Base-by-base conservation (phyloP, 2,329 filamentous ascomycete genomes). In the Cylindrodendrum hubeiense region DNA sequence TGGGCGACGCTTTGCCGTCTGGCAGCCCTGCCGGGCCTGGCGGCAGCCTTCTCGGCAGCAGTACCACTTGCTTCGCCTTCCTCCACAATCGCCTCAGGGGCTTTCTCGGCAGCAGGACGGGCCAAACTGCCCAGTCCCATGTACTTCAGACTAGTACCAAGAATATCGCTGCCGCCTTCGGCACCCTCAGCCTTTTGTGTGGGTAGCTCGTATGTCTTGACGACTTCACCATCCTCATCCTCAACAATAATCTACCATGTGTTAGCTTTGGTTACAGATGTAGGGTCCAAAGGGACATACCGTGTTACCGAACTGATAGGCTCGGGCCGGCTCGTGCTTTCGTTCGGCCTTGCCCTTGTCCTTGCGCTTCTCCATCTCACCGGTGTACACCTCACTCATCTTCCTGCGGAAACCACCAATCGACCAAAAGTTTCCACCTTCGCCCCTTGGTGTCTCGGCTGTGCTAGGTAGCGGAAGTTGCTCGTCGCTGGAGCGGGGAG, bases 251-350 rank as follows among this genome's bases (percentile, higher is more conserved):
- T 93, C 82, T 93, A 19, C 56, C 13, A 1, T 12, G n/a, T 15
- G 73, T 83, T 74, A 82, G 76, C 41, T n/a, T 26, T 13, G 12
- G 9, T 30, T 9, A 7, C 15, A 8, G 2, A 44, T 5, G 37
- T 19, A 21, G 17, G 2, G 41, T 26, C 5, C 6, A 15, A 17
- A 28, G 21, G 2, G 5, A 78, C 86, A 78, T 83, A 90, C 88
- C 46, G 87, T 95, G 76, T 93, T 95, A 67, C 93, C 93, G 74
- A 94, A 95, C 70, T 95, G 93, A 76, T 95, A 97, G 5, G 93
- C 93, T 51, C 91, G 84, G n/a, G 93, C 93, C 13, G 93, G 92
- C 60, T 92, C 91, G 69, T 89, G 86, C 69, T 83, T 87, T 56
- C 87, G 85, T 39, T 90, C 87, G 3, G 83, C 77, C 77, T 90